Base-by-base conservation (phyloP, 2,329 filamentous ascomycete genomes). In the Alternaria rosae region DNA sequence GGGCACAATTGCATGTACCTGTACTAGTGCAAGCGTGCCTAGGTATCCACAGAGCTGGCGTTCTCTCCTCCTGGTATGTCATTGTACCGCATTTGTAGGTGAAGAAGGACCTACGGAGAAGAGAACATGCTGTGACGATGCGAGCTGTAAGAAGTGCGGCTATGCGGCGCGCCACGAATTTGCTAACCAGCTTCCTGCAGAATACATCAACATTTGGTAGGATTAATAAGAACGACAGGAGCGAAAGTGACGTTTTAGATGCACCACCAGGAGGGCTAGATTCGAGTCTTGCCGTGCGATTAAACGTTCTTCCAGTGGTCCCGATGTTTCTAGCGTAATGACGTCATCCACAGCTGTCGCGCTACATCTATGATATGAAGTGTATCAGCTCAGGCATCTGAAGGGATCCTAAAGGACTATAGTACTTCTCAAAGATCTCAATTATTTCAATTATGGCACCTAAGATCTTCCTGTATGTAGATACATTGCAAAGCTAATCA, bases 381-480 rank as follows among this genome's bases (percentile, higher is more conserved):
- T 51, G 20, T 20, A 51, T 51, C 47, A 38, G 47, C 30, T 2
- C 30, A 17, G 8, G 6, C 30, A 17, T 28, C 15, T 35, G 47
- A 13, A 30, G 3, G 1, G 3, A 51, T 7, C 9, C 30, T 1
- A 35, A 11, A 28, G 15, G 21, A 10, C 28, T 9, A 10, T 11
- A 30, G 13, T n/a, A 6, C 17, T 20, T 13, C 1, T 23, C 12
- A 38, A 3, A 17, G 15, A 12, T 5, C 35, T 6, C 35, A 10
- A 23, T 25, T 1, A 2, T 1, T 41, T 23, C 2, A 44, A 32
- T n/a, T 21, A 74, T 73, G 70, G 61, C 69, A 48, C 69, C 70
- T 0, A 74, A 70, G 23, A 65, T 74, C 17, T 74, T 74, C 42
- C 59, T 72, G 70, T 72, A 62, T 28, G 62, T 23, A 15, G 41